A percentile compares a stretch with the other conserved stretches of the same genome.
Conservation (phyloP, 140 eudicot species). For the Ambrosia hybrid region DNA sequence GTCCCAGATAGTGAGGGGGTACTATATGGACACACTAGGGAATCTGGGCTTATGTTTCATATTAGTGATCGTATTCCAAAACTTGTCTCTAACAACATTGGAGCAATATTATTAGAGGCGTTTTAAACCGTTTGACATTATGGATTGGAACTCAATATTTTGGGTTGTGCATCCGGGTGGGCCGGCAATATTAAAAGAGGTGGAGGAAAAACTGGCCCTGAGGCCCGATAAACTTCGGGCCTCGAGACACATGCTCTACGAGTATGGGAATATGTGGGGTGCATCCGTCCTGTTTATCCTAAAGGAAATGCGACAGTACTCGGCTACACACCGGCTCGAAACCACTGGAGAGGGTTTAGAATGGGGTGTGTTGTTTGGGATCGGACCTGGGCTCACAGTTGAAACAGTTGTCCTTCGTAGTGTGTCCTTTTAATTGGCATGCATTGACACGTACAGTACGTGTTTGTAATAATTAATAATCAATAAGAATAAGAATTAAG, state of each 20-base stretch:
- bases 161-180: constrained; percentile 75
- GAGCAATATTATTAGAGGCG: constrained; percentile 48
- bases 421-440: constrained; percentile 23
- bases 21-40: constrained; percentile 56
- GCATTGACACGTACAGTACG: background rate
- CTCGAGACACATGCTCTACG: constrained; percentile 50
- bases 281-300: constrained; percentile 56
- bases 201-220: constrained; percentile 45
- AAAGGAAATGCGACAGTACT: constrained; percentile 59
- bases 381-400: constrained; percentile 72
- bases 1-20: constrained; percentile 65
- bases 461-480: no score
- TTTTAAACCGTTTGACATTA: constrained; percentile 54
- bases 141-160: constrained; percentile 62
- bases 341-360: constrained; percentile 69
- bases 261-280: constrained; percentile 70
- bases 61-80: constrained; percentile 55
- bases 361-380: constrained; percentile 73
- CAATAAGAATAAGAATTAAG: no score
- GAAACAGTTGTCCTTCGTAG: constrained; percentile 71
- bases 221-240: constrained; percentile 52
- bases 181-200: constrained; percentile 54
- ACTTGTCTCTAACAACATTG: constrained; percentile 51
- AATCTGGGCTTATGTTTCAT: constrained; percentile 55
- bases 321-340: constrained; percentile 38